Base-by-base conservation (phyloP, 768 basidiomycete genomes). In the Boletus rufocinnamomeus region DNA sequence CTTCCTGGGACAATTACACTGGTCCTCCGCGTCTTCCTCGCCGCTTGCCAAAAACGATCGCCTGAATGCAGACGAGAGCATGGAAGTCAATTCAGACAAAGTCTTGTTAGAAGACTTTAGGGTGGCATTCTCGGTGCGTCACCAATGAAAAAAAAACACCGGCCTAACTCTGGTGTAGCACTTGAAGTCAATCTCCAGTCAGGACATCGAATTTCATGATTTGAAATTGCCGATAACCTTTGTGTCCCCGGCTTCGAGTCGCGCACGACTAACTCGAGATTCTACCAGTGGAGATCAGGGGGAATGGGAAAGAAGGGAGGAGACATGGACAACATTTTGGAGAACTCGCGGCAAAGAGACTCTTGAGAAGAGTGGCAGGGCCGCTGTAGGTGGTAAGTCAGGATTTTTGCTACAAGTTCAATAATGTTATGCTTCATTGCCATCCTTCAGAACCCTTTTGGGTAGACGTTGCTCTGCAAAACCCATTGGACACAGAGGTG, bases 41-140 rank as follows among this genome's bases (percentile, higher is more conserved):
- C 62, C 61, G 7, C 60, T 55, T 2, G 51, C 66, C 19, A 71
- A 64, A 58, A 47, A 50, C 17, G 60, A 64, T 46, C 45, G 11
- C 21, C 47, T 38, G 5, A 68, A 66, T 23, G 63, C 41, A 43
- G 47, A 76, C 73, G 60, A 67, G 60, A 37, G 63, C 61, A 19
- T 72, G 74, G 56, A 78, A 50, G 66, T 66, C 5, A 72, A 73
- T 45, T 79, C 82, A 47, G 89, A 88, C 56, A 88, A 86, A 58
- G 77, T 92, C 7, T 88, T 84, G 58, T 69, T 98, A 37, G 92
- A 96, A 57, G 96, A 99, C 74, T 92, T 98, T 66, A 82, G 84
- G 25, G 84, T 94, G 16, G 93, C 97, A 6, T 89, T 90, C 65
- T 82, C 85, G 68, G 95, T 95, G 69, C 57, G 80, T 63, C 21